These are phyloP conservation scores for Mercurialis annua DNA, from an alignment of 345 rosid genomes.

Conservation along the genomic window DNA sequence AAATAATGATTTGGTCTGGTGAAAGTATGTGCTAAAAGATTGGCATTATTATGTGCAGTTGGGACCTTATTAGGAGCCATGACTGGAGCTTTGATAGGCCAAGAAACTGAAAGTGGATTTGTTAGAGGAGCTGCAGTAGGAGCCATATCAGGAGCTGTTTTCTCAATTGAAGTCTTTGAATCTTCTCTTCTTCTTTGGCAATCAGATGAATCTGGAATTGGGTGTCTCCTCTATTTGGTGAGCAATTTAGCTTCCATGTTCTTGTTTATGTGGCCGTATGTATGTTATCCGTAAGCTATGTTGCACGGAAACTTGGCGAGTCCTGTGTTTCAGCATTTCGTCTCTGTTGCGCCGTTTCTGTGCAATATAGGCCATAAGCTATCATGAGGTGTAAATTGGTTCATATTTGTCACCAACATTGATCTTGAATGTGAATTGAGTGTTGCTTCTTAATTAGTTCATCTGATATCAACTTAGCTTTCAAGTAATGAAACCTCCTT, in stretches of 20 bases:
- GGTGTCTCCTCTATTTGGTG: slow-evolving; percentile 92
- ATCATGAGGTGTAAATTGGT: background rate
- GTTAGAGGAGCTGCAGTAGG: slow-evolving; percentile 97
- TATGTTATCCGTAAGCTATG: background rate
- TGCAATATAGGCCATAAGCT: too few relatives aligned
- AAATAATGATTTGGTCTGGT: background rate
- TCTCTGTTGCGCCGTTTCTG: too few relatives aligned
- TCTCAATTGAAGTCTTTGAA: slow-evolving; percentile 96
- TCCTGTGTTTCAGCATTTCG: too few relatives aligned
- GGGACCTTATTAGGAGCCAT: slow-evolving; percentile 96
- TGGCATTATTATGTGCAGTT: slow-evolving; percentile 45
- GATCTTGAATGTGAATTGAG: background rate
- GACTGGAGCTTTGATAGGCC: slow-evolving; percentile 99
- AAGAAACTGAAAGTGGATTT: slow-evolving; percentile 98
- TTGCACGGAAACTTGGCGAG: too few relatives aligned
- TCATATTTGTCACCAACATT: background rate
- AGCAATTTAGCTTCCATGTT: slow-evolving; percentile 22
- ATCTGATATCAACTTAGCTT: background rate
- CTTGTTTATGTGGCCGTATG: background rate
- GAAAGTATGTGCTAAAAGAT: slow-evolving; percentile 1
- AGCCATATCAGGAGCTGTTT: slow-evolving; percentile 99
- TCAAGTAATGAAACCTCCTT: slow-evolving; percentile 17
- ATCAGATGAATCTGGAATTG: slow-evolving; percentile 85
- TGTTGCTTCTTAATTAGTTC: background rate
- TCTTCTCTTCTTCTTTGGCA: slow-evolving; percentile 96